phyloP scores from a whole-genome alignment of 352 stramenopile genomes.

The Pythium brachiatum region DNA sequence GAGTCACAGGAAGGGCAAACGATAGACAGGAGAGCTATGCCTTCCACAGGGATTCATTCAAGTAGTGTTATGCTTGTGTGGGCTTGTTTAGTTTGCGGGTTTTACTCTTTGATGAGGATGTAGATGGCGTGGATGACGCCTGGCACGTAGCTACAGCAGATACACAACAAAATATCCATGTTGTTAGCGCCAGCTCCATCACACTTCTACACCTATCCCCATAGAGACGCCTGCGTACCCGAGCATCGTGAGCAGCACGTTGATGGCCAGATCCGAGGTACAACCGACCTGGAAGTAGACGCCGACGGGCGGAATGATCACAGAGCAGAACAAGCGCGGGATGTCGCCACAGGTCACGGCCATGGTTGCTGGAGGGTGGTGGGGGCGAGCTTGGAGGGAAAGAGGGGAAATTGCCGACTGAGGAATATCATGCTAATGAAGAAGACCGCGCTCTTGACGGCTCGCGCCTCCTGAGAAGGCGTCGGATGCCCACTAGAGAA shows the following conservation, averaged over 20 bases:
- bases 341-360: slow-evolving; percentile 68
- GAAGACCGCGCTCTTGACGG: too few relatives aligned
- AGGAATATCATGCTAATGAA: too few relatives aligned
- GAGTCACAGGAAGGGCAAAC: too few relatives aligned
- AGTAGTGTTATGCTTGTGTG: too few relatives aligned
- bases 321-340: slow-evolving; percentile 60
- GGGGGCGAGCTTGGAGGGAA: neutral
- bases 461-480: too few relatives aligned
- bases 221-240: slow-evolving; percentile 26
- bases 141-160: slow-evolving; percentile 44
- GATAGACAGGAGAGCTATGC: too few relatives aligned
- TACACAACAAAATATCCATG: neutral
- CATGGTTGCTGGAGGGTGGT: slow-evolving; percentile 26
- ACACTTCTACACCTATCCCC: too few relatives aligned
- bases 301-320: slow-evolving; percentile 60
- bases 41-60: too few relatives aligned
- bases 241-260: slow-evolving; percentile 64
- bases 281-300: slow-evolving; percentile 64
- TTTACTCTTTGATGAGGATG: slow-evolving; percentile 68
- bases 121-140: slow-evolving; percentile 70
- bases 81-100: too few relatives aligned
- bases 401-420: slow-evolving; percentile 13
- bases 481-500: too few relatives aligned
- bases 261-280: slow-evolving; percentile 61
- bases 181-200: too few relatives aligned